Percentiles rank a stretch among this genome's conserved stretches.
Evolutionary conservation across 768 basidiomycete genomes (phyloP).

Genomic region (Exsudoporus frostii): DNA sequence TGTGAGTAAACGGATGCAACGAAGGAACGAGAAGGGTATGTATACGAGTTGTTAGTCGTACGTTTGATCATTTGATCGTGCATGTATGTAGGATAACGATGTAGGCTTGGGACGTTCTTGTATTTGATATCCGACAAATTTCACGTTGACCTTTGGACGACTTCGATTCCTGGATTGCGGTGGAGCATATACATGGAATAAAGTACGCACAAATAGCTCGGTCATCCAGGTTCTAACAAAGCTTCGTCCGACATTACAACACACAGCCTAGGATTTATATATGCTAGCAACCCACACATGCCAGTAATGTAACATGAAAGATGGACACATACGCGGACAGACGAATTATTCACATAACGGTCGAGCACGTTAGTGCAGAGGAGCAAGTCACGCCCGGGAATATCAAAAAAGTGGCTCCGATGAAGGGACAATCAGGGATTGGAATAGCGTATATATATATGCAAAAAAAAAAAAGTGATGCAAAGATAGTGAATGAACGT

Average conservation of each 20-base stretch:
- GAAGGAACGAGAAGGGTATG: not conserved
- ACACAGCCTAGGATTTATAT: not conserved
- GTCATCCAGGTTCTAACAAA: not conserved
- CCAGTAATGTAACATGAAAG: not conserved
- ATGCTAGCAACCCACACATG: not conserved
- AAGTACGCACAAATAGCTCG: not conserved
- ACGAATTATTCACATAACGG: not conserved
- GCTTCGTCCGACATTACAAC: constrained; percentile 5
- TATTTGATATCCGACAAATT: not conserved
- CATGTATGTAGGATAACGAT: not conserved
- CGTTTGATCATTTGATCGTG: not conserved
- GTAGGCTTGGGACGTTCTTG: not conserved
- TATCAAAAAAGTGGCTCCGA: not conserved
- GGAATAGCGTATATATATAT: not conserved
- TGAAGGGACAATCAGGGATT: not conserved
- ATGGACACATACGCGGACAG: not conserved
- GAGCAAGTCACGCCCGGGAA: not conserved
- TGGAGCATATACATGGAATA: not conserved
- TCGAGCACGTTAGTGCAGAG: not conserved
- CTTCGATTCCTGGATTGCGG: too few species aligned
- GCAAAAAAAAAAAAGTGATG: not conserved
- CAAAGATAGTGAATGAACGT: not conserved
- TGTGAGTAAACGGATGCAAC: not conserved
- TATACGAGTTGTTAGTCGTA: not conserved
- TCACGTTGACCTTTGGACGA: not conserved